Base-by-base conservation (phyloP, 2,329 filamentous ascomycete species). In the Colletotrichum caudatum region DNA sequence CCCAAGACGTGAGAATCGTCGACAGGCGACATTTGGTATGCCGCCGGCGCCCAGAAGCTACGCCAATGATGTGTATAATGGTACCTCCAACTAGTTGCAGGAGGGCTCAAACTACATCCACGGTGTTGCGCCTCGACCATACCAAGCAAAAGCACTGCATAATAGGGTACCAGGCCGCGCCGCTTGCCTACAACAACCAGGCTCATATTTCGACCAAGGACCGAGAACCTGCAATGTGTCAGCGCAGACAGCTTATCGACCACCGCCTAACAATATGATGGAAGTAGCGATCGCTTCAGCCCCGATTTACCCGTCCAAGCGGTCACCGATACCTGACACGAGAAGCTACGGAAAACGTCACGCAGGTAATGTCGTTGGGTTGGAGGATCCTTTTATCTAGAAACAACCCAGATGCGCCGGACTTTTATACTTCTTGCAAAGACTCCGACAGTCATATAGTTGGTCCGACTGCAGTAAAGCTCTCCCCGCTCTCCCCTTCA, bases 1-100 rank as follows among this genome's bases (percentile, higher is more conserved):
- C 54, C 74, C 83, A 63, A 85, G 86, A 67, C 83, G 84, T 74
- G 86, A 88, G 72, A 84, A 80, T 71, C 83, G 87, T 72, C 83
- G 88, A 74, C 87, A 89, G 75, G 87, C 85, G 20, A 84, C 84
- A 1, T 88, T 88, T 76, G 86, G 86, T 18, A 77, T 84, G 71
- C 82, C 84, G 11, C 81, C 84, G 3, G 84, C 85, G 72, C 78
- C 83, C 76, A 73, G 78, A 75, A 78, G 72, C 56, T 74, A 74
- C 54, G 68, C 65, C 29, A 74, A 58, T 16, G 73, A 74, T 60
- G 68, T 73, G 20, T 74, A 74, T 41, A 74, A 74, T 26, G 69
- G 73, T n/a, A 62, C 70, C 63, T 71, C 70, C 62, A 72, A 72
- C 50, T 72, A 72, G 70, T 65, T 53, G 57, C 61, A 54, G 67